phyloP scores from a whole-genome alignment of 108 stramenopile genomes.

The Cyclotella choctawhatcheeana region DNA sequence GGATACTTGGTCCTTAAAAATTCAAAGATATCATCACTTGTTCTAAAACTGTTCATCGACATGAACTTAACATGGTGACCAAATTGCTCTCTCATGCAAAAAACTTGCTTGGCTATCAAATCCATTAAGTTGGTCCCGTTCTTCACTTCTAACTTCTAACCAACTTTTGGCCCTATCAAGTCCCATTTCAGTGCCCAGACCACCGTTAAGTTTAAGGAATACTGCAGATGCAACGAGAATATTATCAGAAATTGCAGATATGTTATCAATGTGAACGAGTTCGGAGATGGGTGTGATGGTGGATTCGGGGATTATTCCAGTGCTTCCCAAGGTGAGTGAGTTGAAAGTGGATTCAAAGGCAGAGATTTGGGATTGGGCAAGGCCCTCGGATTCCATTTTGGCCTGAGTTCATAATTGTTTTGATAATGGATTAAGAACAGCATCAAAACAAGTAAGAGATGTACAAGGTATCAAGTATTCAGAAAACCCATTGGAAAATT shows the following conservation, averaged over 20 bases:
- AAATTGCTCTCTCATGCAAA: constrained; percentile 91
- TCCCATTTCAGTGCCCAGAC: constrained; percentile 99
- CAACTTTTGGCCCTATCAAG: constrained; percentile 99
- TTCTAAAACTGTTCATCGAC: constrained; percentile 99
- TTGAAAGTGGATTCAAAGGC: constrained; percentile 92
- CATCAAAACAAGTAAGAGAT: too few relatives aligned
- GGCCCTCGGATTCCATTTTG: constrained; percentile 93
- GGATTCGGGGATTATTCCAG: constrained; percentile 96
- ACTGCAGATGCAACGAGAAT: constrained; percentile 91
- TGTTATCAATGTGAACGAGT: constrained; percentile 83
- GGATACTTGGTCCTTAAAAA: constrained; percentile 92
- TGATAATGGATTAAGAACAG: too few relatives aligned
- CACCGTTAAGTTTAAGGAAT: constrained; percentile 99
- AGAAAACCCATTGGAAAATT: too few relatives aligned
- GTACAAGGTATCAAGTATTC: too few relatives aligned
- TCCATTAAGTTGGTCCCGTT: constrained; percentile 98
- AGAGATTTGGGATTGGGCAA: constrained; percentile 87
- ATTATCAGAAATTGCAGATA: constrained; percentile 62
- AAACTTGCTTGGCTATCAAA: constrained; percentile 98
- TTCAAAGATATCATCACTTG: constrained; percentile 93
- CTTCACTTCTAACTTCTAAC: constrained; percentile 96
- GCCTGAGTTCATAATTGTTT: too few relatives aligned
- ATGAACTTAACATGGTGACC: constrained; percentile 96
- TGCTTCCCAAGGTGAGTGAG: constrained; percentile 90
- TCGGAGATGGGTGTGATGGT: constrained; percentile 92